Base-by-base conservation (phyloP, 179 eudicot genomes). In the Gypsophila paniculata region DNA sequence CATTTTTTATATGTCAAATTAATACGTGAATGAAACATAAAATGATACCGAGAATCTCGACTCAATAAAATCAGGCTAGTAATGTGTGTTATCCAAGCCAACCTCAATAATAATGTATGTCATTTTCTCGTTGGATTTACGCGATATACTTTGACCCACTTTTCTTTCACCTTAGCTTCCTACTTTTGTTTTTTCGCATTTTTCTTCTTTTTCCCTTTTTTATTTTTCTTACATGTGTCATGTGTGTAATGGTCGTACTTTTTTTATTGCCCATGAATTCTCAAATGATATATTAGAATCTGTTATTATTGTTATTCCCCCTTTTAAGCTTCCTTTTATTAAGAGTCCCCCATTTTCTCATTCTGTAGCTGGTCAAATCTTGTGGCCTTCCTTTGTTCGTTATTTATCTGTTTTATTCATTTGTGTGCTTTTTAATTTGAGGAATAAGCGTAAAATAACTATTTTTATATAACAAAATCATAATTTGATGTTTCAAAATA, bases 111-210 rank as follows among this genome's bases (percentile, higher is more conserved):
- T 1, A 29, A 29, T 29, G 2, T 29, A 23, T 0, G 63, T 10
- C 63, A n/a, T 17, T 14, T 4, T 14, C 8, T 63, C 65, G 51
- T 69, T 39, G 9, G 26, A 19, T 29, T 13, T 55, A 54, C 72
- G 52, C 72, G 19, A 69, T 54, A 34, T 69, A 61, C 14, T 55
- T 69, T 68, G 72, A 52, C 61, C 72, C 61, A 68, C 61, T 51
- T 69, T 53, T 19, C 21, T 8, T 68, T 17, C 44, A 18, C 3
- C 68, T 52, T 51, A 12, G 34, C 34, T 29, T 29, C 34, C 13
- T 19, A 61, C 42, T 61, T 61, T 14, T 29, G 42, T 26, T 61
- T 57, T 57, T 57, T 57, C 29, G 61, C 61, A 57, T 19, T 57
- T 57, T 69, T 21, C 48, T 69, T 53, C 38, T 54, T 14, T n/a